These are phyloP conservation scores for Priceomyces melissophilus DNA, from an alignment of 805 yeast genomes.

Conservation along the genomic window DNA sequence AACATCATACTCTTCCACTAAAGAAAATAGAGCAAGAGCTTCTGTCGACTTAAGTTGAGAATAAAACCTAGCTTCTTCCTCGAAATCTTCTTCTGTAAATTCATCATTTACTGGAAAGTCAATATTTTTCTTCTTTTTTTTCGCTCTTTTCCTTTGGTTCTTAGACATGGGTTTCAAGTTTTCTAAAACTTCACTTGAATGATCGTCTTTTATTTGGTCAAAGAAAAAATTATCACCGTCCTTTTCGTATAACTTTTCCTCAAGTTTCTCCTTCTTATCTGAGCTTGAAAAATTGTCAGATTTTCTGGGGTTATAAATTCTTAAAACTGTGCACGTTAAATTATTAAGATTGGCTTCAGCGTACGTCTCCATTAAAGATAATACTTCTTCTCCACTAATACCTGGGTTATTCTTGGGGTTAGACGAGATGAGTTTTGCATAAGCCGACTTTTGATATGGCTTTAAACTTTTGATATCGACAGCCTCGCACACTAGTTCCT, in stretches of 20 bases:
- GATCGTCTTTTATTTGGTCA: not conserved
- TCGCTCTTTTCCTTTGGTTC: conserved; percentile 14
- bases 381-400: conserved; percentile 13
- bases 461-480: conserved; percentile 11
- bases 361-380: conserved; percentile 17
- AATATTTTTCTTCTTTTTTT: conserved; percentile 9
- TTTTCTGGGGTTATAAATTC: conserved; percentile 11
- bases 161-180: conserved; percentile 15
- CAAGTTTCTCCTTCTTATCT: not conserved
- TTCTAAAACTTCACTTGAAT: conserved; percentile 7
- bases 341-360: conserved; percentile 8
- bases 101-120: conserved; percentile 2
- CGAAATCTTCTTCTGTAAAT: conserved; percentile 7
- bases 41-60: conserved; percentile 35
- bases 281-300: conserved; percentile 1
- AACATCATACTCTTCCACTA: conserved; percentile 35
- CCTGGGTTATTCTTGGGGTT: conserved; percentile 17
- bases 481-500: conserved; percentile 11
- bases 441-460: conserved; percentile 14
- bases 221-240: conserved; percentile 3
- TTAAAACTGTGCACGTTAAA: conserved; percentile 13
- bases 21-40: conserved; percentile 37
- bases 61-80: conserved; percentile 24
- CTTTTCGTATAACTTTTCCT: not conserved
- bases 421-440: conserved; percentile 15